These are phyloP conservation scores for Trichoderma sp. DNA, from an alignment of 2,329 filamentous ascomycete species.

Conservation along the genomic window DNA sequence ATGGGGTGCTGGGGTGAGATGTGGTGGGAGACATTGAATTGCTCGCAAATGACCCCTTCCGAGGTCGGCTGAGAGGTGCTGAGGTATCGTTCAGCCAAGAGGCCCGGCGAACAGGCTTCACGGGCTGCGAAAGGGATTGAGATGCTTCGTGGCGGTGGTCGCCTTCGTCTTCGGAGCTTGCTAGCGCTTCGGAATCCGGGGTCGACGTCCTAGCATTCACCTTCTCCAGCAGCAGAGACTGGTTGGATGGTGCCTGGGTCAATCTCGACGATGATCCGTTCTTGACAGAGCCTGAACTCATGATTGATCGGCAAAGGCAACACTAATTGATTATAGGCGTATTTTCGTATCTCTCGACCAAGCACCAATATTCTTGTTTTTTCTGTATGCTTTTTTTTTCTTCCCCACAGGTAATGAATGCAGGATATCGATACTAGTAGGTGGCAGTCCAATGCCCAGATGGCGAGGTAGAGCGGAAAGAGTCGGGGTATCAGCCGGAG, in stretches of 20 bases:
- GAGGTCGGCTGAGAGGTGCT: slow-evolving; percentile 58
- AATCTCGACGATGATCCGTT: slow-evolving; percentile 49
- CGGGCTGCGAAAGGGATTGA: slow-evolving; percentile 47
- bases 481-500: neutral
- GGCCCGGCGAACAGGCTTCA: slow-evolving; percentile 65
- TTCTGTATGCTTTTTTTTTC: neutral
- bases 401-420: neutral
- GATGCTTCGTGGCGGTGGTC: slow-evolving; percentile 60
- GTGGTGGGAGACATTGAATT: slow-evolving; percentile 73
- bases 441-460: slow-evolving; percentile 13
- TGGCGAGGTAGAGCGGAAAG: slow-evolving; percentile 4
- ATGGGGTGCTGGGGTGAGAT: slow-evolving; percentile 78
- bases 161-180: slow-evolving; percentile 89
- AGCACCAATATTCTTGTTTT: neutral
- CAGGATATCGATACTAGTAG: neutral
- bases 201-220: slow-evolving; percentile 77
- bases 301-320: slow-evolving; percentile 30
- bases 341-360: neutral
- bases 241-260: slow-evolving; percentile 52
- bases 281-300: slow-evolving; percentile 53
- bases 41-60: slow-evolving; percentile 75
- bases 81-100: slow-evolving; percentile 86
- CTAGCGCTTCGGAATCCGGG: slow-evolving; percentile 88
- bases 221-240: slow-evolving; percentile 69
- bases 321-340: neutral